Percentiles rank a stretch among this genome's conserved stretches.
Conservation (phyloP, 306 rosid species). For the Lithocarpus polystachyus region DNA sequence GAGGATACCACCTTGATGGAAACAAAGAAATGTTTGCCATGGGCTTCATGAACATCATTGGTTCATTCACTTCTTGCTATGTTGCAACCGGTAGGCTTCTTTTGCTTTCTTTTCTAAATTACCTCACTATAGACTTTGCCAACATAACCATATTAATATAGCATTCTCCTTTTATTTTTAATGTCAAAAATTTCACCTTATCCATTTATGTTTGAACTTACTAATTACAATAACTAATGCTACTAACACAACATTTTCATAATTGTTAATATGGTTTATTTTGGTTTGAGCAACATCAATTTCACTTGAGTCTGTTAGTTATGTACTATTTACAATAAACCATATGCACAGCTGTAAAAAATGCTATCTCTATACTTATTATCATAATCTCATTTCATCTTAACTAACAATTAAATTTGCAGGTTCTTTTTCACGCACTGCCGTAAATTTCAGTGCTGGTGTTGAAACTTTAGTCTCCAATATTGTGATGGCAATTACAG, state of each 20-base stretch:
- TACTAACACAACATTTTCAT: too few relatives aligned
- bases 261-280: too few relatives aligned
- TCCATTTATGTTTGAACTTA: neutral
- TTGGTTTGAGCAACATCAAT: too few relatives aligned
- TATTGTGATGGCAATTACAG: constrained; percentile 70
- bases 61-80: constrained; percentile 89
- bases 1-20: constrained; percentile 76
- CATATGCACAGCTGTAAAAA: too few relatives aligned
- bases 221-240: neutral
- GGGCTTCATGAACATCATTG: constrained; percentile 76
- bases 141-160: neutral
- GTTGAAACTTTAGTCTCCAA: constrained; percentile 69
- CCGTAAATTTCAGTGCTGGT: constrained; percentile 75
- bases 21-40: constrained; percentile 86
- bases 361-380: too few relatives aligned
- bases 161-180: neutral
- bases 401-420: neutral
- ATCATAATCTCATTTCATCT: neutral
- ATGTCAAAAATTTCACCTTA: neutral
- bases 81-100: constrained; percentile 68
- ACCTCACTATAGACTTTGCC: neutral
- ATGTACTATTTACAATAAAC: too few relatives aligned
- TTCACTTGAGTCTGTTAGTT: too few relatives aligned
- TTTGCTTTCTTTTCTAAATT: neutral
- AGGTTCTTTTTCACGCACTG: constrained; percentile 84